Evolutionary conservation across 768 basidiomycete species (phyloP), one percentile per base, ranked within the genome.

Genomic region (Neoboletus brunneissimus): DNA sequence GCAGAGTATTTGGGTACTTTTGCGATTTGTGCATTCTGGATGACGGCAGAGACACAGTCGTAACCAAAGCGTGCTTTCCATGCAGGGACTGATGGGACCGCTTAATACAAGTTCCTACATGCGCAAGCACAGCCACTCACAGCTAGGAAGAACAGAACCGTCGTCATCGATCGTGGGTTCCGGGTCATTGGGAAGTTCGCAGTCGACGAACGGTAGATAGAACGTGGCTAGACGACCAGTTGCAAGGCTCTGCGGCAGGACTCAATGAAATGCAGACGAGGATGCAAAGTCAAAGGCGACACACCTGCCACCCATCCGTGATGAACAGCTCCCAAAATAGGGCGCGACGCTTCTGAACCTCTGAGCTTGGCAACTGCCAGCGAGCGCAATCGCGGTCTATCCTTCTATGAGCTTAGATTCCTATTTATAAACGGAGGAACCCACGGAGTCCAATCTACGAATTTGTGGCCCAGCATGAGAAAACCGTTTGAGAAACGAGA

Each of bases 291-390:
- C 16, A 44, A 55, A n/a, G 15, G 31, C 1, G 23, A 62, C 77
- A 16, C 56, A 86, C 87, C 79, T 86, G 85, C 85, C 86, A 88
- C 57, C 83, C 83, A 66, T 88, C 87, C 0, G 86, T 85, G 59
- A 87, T 84, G 61, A 86, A 87, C 29, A 88, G 57, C 57, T 89
- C 87, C 87, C 87, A 88, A 62, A 88, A 88, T 23, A 88, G 67
- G 1, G 83, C 80, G 31, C 87, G 79, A 5, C 87, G 80, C 67
- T 87, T 87, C 72, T 89, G 86, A 5, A 88, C 84, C 63, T 87
- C 87, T 1, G 78, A 75, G 4, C 79, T 77, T 6, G 80, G 60
- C 20, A 89, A 68, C 37, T 82, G 80, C 85, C 86, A 89, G 31
- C 87, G 77, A 6, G 86, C 86, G 65, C 85, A 85, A 64, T 89